phyloP scores from a whole-genome alignment of 805 yeast species.

The Maudiozyma bulderi region DNA sequence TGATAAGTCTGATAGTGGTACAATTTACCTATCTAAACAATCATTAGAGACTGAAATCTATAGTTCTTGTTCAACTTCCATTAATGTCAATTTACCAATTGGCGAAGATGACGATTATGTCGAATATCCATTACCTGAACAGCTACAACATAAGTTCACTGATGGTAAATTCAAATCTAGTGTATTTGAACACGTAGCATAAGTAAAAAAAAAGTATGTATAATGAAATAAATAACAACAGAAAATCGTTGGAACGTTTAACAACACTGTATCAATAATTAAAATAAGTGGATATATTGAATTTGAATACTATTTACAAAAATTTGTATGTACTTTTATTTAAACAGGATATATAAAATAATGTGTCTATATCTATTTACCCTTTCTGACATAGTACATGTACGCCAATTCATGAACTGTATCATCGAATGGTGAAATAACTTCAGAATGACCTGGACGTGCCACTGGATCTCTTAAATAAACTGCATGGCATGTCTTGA shows the following conservation, averaged over 20 bases:
- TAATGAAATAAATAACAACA: not conserved
- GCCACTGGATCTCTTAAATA: constrained; percentile 95
- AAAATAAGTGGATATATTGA: not conserved
- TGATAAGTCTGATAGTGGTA: constrained; percentile 84
- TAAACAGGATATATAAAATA: too few species aligned
- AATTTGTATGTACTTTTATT: not conserved
- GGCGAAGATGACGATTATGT: constrained; percentile 60
- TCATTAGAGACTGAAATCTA: constrained; percentile 69
- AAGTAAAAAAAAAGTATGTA: constrained; percentile 6
- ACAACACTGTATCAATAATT: too few species aligned
- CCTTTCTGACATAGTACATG: constrained; percentile 82
- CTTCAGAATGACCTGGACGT: constrained; percentile 93
- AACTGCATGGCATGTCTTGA: constrained; percentile 90
- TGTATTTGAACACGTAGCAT: constrained; percentile 79
- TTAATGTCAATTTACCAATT: constrained; percentile 76
- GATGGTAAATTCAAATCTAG: constrained; percentile 55
- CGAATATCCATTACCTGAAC: constrained; percentile 87
- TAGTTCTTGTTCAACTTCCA: constrained; percentile 75
- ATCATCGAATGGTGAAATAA: constrained; percentile 77
- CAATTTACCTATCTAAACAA: constrained; percentile 62
- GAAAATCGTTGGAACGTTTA: too few species aligned
- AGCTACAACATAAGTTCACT: constrained; percentile 62
- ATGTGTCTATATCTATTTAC: constrained; percentile 28
- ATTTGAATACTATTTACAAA: constrained; percentile 2
- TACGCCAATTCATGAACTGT: constrained; percentile 87